Percentiles rank a stretch among this genome's conserved stretches.
Conservation (phyloP, 176 grass and related monocot genomes). For the Tillandsia leiboldiana region DNA sequence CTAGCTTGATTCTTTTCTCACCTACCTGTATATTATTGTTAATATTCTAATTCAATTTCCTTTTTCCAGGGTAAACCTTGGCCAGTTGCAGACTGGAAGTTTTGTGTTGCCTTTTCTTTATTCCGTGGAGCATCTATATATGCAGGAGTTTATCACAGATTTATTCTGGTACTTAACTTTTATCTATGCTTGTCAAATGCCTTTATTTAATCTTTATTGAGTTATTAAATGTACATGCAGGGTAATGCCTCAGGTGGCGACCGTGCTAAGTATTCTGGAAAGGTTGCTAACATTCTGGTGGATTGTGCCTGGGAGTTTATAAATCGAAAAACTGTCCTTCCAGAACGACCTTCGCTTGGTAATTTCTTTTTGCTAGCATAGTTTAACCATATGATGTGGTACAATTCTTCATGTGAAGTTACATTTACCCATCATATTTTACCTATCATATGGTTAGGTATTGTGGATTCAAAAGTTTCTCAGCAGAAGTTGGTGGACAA, state of each 20-base stretch:
- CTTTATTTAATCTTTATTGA: conserved; percentile 9
- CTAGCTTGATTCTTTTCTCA: conserved; percentile 15
- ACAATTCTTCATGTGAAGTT: neutral
- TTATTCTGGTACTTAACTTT: conserved; percentile 57
- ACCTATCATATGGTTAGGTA: conserved; percentile 26
- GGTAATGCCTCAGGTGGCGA: conserved; percentile 98
- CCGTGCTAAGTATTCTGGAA: conserved; percentile 60
- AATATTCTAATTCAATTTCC: conserved; percentile 4
- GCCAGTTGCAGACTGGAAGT: conserved; percentile 84
- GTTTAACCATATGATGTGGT: neutral
- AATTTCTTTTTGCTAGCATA: conserved; percentile 23
- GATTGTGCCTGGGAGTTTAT: conserved; percentile 68
- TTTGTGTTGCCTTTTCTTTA: conserved; percentile 79
- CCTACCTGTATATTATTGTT: neutral
- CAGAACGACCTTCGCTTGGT: conserved; percentile 41
- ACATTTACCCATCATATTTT: neutral
- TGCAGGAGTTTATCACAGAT: conserved; percentile 96
- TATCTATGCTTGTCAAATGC: conserved; percentile 11
- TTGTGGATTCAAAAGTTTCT: conserved; percentile 22
- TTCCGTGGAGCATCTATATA: conserved; percentile 84
- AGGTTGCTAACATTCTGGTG: conserved; percentile 43
- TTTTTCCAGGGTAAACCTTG: conserved; percentile 57
- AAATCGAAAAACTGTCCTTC: conserved; percentile 52
- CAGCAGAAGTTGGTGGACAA: conserved; percentile 18
- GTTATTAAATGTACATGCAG: conserved; percentile 42